These are phyloP conservation scores for Termitomyces sp. DNA, from an alignment of 768 basidiomycete genomes.

Conservation along the genomic window DNA sequence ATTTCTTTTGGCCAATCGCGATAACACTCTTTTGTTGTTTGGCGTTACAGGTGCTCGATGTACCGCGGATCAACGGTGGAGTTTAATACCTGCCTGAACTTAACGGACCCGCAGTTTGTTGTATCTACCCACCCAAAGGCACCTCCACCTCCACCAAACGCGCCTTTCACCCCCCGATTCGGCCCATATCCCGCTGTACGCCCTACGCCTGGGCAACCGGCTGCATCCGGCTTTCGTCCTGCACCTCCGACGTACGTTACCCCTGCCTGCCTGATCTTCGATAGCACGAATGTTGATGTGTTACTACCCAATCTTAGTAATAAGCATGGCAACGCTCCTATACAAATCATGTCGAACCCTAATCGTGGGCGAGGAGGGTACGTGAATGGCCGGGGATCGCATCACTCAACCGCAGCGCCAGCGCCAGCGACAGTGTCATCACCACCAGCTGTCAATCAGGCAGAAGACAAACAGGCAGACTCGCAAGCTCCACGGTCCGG, in stretches of 20 bases:
- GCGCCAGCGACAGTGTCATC: neutral
- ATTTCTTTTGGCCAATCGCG: neutral
- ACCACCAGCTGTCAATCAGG: constrained; percentile 3
- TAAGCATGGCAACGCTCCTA: constrained; percentile 23
- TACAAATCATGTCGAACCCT: constrained; percentile 78
- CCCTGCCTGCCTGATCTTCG: neutral
- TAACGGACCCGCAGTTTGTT: constrained; percentile 82
- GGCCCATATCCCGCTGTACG: constrained; percentile 63
- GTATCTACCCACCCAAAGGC: constrained; percentile 64
- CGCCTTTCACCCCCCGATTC: constrained; percentile 62
- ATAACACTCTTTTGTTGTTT: neutral
- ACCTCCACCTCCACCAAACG: constrained; percentile 40
- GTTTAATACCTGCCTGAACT: constrained; percentile 84
- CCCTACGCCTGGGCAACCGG: constrained; percentile 45
- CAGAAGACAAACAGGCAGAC: constrained; percentile 5
- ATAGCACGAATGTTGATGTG: neutral
- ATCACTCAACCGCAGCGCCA: constrained; percentile 10
- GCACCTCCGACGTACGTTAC: constrained; percentile 35
- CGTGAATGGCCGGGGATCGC: constrained; percentile 28
- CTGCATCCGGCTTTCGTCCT: constrained; percentile 64
- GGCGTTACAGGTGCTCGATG: constrained; percentile 64
- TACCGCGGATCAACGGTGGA: constrained; percentile 90
- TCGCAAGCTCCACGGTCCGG: constrained; percentile 1
- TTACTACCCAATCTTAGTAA: constrained; percentile 12
- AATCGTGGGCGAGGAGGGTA: constrained; percentile 42